Evolutionary conservation across 106 monocot genomes (phyloP).

Genomic region (Apostasia shenzhenica): DNA sequence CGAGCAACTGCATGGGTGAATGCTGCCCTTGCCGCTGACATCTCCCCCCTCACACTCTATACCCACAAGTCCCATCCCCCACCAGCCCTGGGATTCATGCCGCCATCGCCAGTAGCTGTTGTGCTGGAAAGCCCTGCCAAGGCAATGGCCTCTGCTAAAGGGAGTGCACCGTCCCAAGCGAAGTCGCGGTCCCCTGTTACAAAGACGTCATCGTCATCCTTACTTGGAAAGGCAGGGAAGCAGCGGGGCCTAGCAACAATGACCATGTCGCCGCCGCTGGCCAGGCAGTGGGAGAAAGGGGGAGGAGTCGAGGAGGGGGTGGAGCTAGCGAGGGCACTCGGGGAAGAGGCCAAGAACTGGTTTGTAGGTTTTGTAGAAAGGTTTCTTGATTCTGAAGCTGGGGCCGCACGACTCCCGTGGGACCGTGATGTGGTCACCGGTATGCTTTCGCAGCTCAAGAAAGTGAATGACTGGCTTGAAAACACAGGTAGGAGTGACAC

Average conservation of each 20-base stretch:
- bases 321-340: constrained; percentile 44
- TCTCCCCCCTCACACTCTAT: constrained; percentile 57
- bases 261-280: constrained; percentile 11
- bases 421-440: constrained; percentile 50
- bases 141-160: constrained; percentile 1
- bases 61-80: constrained; percentile 17
- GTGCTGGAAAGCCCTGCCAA: constrained; percentile 39
- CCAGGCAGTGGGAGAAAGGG: constrained; percentile 53
- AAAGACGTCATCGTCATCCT: neutral
- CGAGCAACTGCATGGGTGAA: constrained; percentile 19
- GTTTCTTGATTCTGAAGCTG: constrained; percentile 63
- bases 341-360: constrained; percentile 58
- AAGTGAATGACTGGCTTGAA: constrained; percentile 91
- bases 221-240: constrained; percentile 16
- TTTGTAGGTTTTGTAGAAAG: constrained; percentile 81
- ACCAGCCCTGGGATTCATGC: neutral
- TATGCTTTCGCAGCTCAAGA: constrained; percentile 91
- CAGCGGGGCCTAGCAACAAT: neutral
- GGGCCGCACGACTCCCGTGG: constrained; percentile 12
- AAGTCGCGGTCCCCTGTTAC: constrained; percentile 9
- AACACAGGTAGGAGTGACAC: neutral
- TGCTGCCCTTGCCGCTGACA: constrained; percentile 60
- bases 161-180: neutral
- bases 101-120: constrained; percentile 18
- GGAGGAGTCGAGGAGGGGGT: constrained; percentile 47